Evolutionary conservation across 805 yeast genomes (phyloP), one percentile per base, ranked within the genome.

Genomic region (Jamesozyma hellenica): DNA sequence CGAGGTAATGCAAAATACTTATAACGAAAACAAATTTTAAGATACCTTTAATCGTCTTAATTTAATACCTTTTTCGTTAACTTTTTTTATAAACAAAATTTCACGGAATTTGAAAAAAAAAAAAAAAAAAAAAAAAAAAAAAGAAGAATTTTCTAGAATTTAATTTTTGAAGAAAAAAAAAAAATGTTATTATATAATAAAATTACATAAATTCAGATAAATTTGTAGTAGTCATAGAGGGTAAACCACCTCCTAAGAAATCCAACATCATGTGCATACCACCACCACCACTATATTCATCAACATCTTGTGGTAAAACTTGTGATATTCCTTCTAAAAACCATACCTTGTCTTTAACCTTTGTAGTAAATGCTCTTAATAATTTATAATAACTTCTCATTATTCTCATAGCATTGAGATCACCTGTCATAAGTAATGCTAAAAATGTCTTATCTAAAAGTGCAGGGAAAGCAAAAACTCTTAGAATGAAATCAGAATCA

Each of bases 391-490:
- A 88, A 40, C 84, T 79, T 49, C 92, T 69, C 84, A 90, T 84
- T 46, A 90, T 85, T 49, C 94, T 68, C 86, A 85, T 85, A 3
- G 96, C 94, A 38, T 81, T 74, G 31, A 79, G 63, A 60, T 90
- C 96, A 34, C 95, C 94, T 10, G 79, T 74, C 77, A 84, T 82
- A 32, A 90, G 68, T 33, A 86, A 60, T 2, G 83, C 78, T 30
- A 88, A 66, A 49, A 90, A 83, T 15, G 76, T 73, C 58, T 80
- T 82, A 57, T 90, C 96, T 50, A 90, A 67, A 36, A 90, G 62
- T 0, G 97, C 97, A 6, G 97, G 96, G 62, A 88, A 87, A 4
- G 95, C 88, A 67, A 90, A 87, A 10, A 88, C 82, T 37, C 96
- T 64, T 30, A 90, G 63, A 18, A 88, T 82, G 55, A 87, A 88